Evolutionary conservation across 768 basidiomycete species (phyloP).

Genomic region (Tulasnella sp.): DNA sequence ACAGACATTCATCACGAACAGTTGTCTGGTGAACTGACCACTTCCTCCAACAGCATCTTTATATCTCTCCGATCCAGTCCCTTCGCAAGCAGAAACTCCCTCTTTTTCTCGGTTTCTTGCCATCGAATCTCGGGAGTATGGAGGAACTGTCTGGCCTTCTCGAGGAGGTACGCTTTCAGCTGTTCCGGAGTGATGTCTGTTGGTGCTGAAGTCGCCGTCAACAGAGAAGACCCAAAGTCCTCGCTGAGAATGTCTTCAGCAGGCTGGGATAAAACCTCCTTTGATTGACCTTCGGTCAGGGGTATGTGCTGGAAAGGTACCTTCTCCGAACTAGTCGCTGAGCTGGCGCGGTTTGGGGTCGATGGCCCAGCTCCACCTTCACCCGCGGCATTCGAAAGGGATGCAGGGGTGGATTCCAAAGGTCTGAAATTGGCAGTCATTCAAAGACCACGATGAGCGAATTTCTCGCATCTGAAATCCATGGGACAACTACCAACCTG

Average conservation of each 20-base stretch:
- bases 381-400: not conserved
- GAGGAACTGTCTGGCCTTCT: constrained; percentile 14
- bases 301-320: not conserved
- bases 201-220: not conserved
- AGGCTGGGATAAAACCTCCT: not conserved
- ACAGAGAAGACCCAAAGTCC: not conserved
- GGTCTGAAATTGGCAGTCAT: not conserved
- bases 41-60: constrained; percentile 9
- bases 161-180: not conserved
- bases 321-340: not conserved
- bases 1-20: not conserved
- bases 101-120: constrained; percentile 11
- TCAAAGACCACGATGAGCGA: not conserved
- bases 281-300: not conserved
- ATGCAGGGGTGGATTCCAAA: not conserved
- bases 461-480: not conserved
- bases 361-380: not conserved
- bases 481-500: not conserved
- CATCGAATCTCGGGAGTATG: constrained; percentile 3
- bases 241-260: not conserved
- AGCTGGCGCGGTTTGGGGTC: not conserved
- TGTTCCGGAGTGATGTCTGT: not conserved
- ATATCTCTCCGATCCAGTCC: constrained; percentile 4
- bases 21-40: not conserved
- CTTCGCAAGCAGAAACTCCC: constrained; percentile 11